Base-by-base conservation (phyloP, 495 filamentous ascomycete genomes). In the Corynascus novoguineensis region DNA sequence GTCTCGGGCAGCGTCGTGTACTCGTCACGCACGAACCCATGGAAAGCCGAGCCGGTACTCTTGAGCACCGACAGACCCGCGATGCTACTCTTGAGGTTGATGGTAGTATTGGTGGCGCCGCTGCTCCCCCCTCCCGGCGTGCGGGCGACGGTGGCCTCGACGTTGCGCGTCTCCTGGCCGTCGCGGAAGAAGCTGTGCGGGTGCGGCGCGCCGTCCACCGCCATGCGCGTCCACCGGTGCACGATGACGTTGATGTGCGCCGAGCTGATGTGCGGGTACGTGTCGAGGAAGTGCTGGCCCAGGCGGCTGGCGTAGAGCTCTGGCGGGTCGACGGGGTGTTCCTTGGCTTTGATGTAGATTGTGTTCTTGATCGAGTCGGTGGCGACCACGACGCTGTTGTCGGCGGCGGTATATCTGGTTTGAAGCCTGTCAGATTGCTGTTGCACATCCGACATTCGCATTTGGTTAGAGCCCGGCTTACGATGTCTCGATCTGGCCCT, bases 311-410 rank as follows among this genome's bases (percentile, higher is more conserved):
- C 93, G 68, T 93, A 98, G 47, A 95, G 83, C 75, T 98, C 93
- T 2, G 93, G 93, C 19, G 93, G 91, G 49, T 85, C 90, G 55
- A 97, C 88, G 46, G 93, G 89, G 78, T 92, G 80, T 70, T 95
- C 88, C 74, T 96, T 97, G 61, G 93, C 92, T 65, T 78, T 78
- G 81, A 97, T 90, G 75, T 92, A 96, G 75, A 90, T 85, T 60
- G 92, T 96, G 75, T 98, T 96, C 77, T 98, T 98, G 78, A 96
- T 92, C 10, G 91, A 92, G 74, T 98, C 93, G 37, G 93, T 98
- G 50, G 93, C 91, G 38, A 98, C 93, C 24, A 98, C 81, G 52
- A 95, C 88, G 69, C 86, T 88, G 79, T 98, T 98, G 75, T 98
- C 93, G 64, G 90, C 92, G 67, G 82, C 71, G 57, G 91, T 98